Base-by-base conservation (phyloP, 768 basidiomycete species). In the Hypsizygus marmoreus region DNA sequence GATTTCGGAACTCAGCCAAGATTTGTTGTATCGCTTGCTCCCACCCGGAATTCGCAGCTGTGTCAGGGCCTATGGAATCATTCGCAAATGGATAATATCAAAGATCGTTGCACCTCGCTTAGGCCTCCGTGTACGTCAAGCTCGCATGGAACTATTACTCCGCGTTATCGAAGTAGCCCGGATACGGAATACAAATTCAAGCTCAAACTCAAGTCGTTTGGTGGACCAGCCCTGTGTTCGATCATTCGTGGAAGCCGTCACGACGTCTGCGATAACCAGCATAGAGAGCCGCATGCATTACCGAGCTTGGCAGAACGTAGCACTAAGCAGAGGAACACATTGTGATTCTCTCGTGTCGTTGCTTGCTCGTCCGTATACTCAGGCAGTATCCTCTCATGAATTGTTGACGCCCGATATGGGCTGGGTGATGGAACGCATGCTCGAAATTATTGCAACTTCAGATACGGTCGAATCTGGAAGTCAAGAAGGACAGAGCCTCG, bases 341-440 rank as follows among this genome's bases (percentile, higher is more conserved):
- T 82, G 77, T 43, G 90, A 91, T 47, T 79, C 81, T 7, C 68
- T 91, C 7, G 53, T 66, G 1, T 69, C 79, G 1, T 63, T 91
- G 32, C 65, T 91, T 31, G 70, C 74, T 13, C 73, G 75, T 40
- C 80, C 81, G 1, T 67, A 58, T 33, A 62, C 74, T 6, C 74
- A 77, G 37, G 63, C 70, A 8, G 65, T 74, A 13, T 58, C 68
- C 10, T 72, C 76, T 23, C 69, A 70, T 23, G 77, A 81, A 24
- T 69, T 76, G 5, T 66, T 91, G 34, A 81, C 83, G 3, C 77
- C 86, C 12, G 91, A 92, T 59, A 78, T 90, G 53, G 88, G 87
- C 8, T 93, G 90, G 89, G 66, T 91, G 29, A 61, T 93, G 46
- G 91, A 93, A 61, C 79, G 88, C 33, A 79, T 92, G 65, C 67